Conservation (phyloP, 1,139 yeast species). For the Zhuliangozyma blackwelliae region DNA sequence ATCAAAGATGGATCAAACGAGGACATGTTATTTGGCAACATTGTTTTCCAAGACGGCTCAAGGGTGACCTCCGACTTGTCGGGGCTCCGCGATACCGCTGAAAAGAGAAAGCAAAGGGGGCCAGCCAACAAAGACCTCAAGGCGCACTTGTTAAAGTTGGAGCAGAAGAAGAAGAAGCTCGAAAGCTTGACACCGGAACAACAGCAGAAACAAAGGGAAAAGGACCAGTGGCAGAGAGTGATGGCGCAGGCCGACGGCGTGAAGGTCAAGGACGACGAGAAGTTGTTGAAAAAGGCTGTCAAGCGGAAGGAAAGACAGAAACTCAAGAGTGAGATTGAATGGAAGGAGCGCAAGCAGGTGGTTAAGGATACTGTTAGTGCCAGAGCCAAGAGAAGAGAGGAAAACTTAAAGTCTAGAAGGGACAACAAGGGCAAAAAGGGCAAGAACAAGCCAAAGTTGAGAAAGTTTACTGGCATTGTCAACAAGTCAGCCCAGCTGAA, state of each 20-base stretch:
- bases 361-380: conserved; percentile 74
- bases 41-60: conserved; percentile 79
- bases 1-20: too few relatives aligned
- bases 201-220: conserved; percentile 56
- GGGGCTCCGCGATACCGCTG: conserved; percentile 48
- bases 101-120: conserved; percentile 62
- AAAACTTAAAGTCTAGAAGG: conserved; percentile 75
- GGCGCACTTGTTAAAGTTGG: conserved; percentile 76
- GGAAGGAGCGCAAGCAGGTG: conserved; percentile 79
- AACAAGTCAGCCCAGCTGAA: conserved; percentile 23
- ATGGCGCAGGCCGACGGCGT: conserved; percentile 85
- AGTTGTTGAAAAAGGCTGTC: conserved; percentile 76
- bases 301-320: conserved; percentile 78
- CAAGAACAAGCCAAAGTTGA: conserved; percentile 65
- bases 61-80: conserved; percentile 74
- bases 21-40: conserved; percentile 69
- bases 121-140: conserved; percentile 82
- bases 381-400: conserved; percentile 81
- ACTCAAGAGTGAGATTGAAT: conserved; percentile 76
- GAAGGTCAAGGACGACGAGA: conserved; percentile 86
- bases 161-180: conserved; percentile 65
- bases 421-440: conserved; percentile 74
- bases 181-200: conserved; percentile 61
- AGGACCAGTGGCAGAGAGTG: conserved; percentile 81
- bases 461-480: conserved; percentile 59